Evolutionary conservation across 768 basidiomycete species (phyloP), one percentile per base, ranked within the genome.

Genomic region (Lactarius pseudohatsudake): DNA sequence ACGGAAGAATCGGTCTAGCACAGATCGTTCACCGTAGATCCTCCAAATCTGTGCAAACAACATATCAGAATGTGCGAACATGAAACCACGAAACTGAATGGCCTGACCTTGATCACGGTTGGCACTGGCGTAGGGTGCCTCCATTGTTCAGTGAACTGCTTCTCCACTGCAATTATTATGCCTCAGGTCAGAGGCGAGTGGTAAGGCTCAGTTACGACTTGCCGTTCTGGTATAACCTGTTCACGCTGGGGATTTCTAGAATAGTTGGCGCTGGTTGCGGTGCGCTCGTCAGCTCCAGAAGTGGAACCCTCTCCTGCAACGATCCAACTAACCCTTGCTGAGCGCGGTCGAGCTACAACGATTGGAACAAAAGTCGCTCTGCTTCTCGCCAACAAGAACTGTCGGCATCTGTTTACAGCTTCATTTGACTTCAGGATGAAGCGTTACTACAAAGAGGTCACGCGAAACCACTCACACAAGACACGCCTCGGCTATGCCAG

Each of bases 301-400:
- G 22, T 5, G 18, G 30, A 26, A 40, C 4, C n/a, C 32, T 16
- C 32, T 9, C 15, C 6, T 6, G 11, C 8, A 65, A 18, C 54
- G 40, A 30, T 8, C 3, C 18, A 3, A 62, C 74, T 70, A 47
- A 64, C 62, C 34, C 32, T 40, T 57, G 20, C 43, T 54, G 16
- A 71, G 56, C 1, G 67, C 68, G 32, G 60, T 41, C 8, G 61
- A 45, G 18, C 65, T 63, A 47, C 74, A 74, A 11, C 18, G 61
- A 38, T 54, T 67, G 9, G 74, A 74, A 45, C 74, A 74, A 40
- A 74, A 74, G 43, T 74, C 73, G 45, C 70, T 71, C 47, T 57
- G 43, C 22, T 65, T 65, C n/a, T 67, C 68, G 20, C 71, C 68
- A 15, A 74, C 38, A 7, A 59, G 36, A 38, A 62, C 59, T 20